Evolutionary conservation across 2,329 filamentous ascomycete genomes (phyloP), one percentile per base, ranked within the genome.

Genomic region (Claviceps spartinae): DNA sequence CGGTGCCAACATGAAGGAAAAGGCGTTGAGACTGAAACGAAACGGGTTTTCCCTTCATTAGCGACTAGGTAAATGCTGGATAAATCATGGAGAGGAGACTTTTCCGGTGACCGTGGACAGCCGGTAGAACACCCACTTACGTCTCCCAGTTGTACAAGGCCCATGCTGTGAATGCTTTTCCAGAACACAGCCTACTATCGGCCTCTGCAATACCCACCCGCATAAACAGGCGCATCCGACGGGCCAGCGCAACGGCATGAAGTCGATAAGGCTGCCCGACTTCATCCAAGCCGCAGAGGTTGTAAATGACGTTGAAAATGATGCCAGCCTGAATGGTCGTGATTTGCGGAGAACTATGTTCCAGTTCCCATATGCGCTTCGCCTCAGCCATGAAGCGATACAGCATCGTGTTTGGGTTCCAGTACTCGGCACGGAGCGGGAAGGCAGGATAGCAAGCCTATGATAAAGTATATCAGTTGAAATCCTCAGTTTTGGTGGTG

Each of bases 301-400:
- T 66, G 20, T 63, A 61, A 3, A 60, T 57, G 0, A 67, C 52
- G 14, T 61, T 61, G 6, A 71, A 60, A 2, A 70, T 50, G 0
- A 65, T 58, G 0, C 63, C 65, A 1, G 69, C 63, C 47, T 71
- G 67, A 1, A 69, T 58, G 0, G 66, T 69, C 0, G 67, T 68
- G 6, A 72, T 54, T 4, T 56, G 56, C 0, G 59, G 53, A 3
- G 57, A 50, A 6, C 52, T 54, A 38, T 60, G 54, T 47, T 70
- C 64, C 0, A 68, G 50, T 18, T 71, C 66, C 65, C 68, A 68
- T 3, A 71, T 53, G 2, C 68, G 62, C 34, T 64, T 66, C 0
- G 68, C 67, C 55, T 72, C 69, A 0, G 66, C 64, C 4, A 67
- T 52, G 20, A 72, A 71, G 2, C 62, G 61, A 30, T 69, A 71